A percentile compares a stretch with the other conserved stretches of the same genome.
Conservation (phyloP, 1,284 basidiomycete genomes). For the Trametes hirsuta region DNA sequence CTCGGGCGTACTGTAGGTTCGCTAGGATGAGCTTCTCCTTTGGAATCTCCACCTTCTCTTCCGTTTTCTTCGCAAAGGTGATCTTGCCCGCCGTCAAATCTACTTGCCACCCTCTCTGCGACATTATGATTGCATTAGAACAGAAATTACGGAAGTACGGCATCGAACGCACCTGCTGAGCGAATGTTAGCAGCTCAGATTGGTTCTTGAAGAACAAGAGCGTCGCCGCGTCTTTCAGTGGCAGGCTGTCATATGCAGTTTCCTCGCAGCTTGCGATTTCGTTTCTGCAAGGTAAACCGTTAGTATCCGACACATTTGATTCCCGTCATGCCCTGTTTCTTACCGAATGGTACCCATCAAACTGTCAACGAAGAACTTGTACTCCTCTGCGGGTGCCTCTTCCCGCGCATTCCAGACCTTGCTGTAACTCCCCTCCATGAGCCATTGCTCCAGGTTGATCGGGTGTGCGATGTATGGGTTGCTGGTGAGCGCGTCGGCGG, state of each 20-base stretch:
- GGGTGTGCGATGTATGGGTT: conserved; percentile 86
- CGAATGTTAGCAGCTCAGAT: conserved; percentile 78
- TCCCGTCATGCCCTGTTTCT: conserved; percentile 18
- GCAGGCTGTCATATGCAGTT: conserved; percentile 85
- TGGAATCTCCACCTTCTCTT: conserved; percentile 81
- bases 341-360: conserved; percentile 92
- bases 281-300: conserved; percentile 53
- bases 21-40: conserved; percentile 80
- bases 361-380: conserved; percentile 89
- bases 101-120: conserved; percentile 75
- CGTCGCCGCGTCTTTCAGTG: conserved; percentile 86
- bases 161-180: conserved; percentile 58
- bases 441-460: conserved; percentile 92
- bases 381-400: conserved; percentile 85
- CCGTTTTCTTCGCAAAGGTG: conserved; percentile 69
- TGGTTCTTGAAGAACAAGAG: conserved; percentile 86
- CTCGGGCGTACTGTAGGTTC: conserved; percentile 78
- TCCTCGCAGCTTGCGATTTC: conserved; percentile 96
- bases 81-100: conserved; percentile 63
- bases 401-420: conserved; percentile 97
- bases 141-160: background rate
- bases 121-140: conserved; percentile 8
- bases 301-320: background rate
- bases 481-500: conserved; percentile 69
- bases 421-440: conserved; percentile 99